Percentiles rank a stretch among this genome's conserved stretches.
Conservation (phyloP, 495 filamentous ascomycete genomes). For the Xylaria nigripes region DNA sequence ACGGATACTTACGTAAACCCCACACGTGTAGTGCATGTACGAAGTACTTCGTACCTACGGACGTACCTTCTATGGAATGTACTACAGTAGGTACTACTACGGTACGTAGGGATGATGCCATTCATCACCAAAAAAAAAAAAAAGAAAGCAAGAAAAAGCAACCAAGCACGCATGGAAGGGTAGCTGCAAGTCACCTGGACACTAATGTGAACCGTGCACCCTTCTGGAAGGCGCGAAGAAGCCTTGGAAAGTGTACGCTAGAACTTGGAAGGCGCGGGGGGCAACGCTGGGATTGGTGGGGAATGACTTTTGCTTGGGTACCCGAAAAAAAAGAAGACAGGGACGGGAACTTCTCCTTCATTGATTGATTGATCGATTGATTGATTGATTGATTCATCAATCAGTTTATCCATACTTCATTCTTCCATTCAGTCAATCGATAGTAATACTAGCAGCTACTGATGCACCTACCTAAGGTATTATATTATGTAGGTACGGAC, state of each 20-base stretch:
- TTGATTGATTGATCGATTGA: too few relatives aligned
- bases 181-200: slow-evolving; percentile 18
- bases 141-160: too few relatives aligned
- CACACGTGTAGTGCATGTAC: background rate
- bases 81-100: too few relatives aligned
- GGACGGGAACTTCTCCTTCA: background rate
- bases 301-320: background rate
- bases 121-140: background rate
- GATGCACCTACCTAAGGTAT: too few relatives aligned
- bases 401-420: too few relatives aligned
- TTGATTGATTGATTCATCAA: too few relatives aligned
- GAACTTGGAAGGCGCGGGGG: slow-evolving; percentile 9
- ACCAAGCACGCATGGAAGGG: slow-evolving; percentile 2
- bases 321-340: background rate
- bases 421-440: too few relatives aligned
- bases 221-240: slow-evolving; percentile 29
- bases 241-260: slow-evolving; percentile 17
- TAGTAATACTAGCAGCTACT: too few relatives aligned
- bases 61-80: too few relatives aligned
- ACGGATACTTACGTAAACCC: background rate
- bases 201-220: slow-evolving; percentile 18
- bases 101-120: background rate
- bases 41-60: too few relatives aligned
- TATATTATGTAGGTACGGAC: too few relatives aligned
- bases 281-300: background rate